A percentile compares a stretch with the other conserved stretches of the same genome.
These are phyloP conservation scores for Phlyctochytrium planicorne DNA, from an alignment of 192 early-diverging fungal species.

Conservation along the genomic window DNA sequence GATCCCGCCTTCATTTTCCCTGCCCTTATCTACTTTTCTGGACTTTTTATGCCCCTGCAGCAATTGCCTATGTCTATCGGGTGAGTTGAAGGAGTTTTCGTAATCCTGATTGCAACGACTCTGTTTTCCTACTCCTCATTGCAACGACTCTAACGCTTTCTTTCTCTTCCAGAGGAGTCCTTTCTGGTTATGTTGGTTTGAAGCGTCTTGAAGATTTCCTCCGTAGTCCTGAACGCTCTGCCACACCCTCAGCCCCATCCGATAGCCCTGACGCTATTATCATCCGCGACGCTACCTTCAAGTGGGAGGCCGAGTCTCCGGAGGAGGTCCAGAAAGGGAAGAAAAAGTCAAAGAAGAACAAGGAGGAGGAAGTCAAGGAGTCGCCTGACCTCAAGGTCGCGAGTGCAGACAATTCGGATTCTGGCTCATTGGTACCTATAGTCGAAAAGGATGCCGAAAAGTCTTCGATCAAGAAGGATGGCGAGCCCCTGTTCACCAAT, in stretches of 20 bases:
- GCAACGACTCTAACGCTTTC: too few relatives aligned
- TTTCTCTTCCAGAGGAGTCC: slow-evolving; percentile 28
- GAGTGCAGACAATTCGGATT: too few relatives aligned
- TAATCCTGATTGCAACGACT: slow-evolving; percentile 58
- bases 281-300: slow-evolving; percentile 46
- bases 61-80: slow-evolving; percentile 51
- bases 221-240: background rate
- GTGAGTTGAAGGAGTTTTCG: slow-evolving; percentile 29
- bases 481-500: background rate
- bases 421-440: too few relatives aligned
- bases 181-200: slow-evolving; percentile 40
- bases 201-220: slow-evolving; percentile 48
- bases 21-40: slow-evolving; percentile 53
- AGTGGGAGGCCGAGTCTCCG: slow-evolving; percentile 58
- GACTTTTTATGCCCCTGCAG: slow-evolving; percentile 51
- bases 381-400: too few relatives aligned
- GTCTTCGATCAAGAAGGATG: background rate
- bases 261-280: slow-evolving; percentile 22
- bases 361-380: background rate
- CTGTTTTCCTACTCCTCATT: too few relatives aligned
- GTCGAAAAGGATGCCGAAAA: background rate
- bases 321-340: slow-evolving; percentile 54
- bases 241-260: background rate
- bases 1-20: slow-evolving; percentile 60
- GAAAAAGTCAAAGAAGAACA: slow-evolving; percentile 1